Base-by-base conservation (phyloP, 2,329 filamentous ascomycete genomes). In the Phialophora verrucosa region DNA sequence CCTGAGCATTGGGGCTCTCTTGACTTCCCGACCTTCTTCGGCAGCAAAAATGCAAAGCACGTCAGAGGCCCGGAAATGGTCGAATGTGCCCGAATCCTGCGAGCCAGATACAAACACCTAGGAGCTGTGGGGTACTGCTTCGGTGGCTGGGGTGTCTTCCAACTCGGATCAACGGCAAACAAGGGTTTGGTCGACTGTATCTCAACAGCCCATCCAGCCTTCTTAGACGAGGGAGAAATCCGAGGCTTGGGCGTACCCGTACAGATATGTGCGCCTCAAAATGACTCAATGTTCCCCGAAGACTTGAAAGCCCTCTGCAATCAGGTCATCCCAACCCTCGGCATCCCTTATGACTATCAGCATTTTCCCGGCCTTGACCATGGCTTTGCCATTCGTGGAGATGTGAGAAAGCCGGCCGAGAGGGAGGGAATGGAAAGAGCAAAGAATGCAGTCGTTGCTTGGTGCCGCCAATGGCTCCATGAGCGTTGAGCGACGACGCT, bases 221-320 rank as follows among this genome's bases (percentile, higher is more conserved):
- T 78, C 50, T 64, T 84, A 27, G 79, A 75, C 0, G 77, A 81
- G 65, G 69, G 74, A 23, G 84, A 87, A 64, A 80, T 86, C 25
- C 77, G 82, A 14, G 76, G 72, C 0, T 72, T 84, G 1, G 12
- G 23, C 2, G 74, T 85, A 0, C 83, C 84, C 0, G 76, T 82
- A n/a, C 84, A 86, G 75, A 74, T 85, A 4, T 70, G 86, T 6
- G 82, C 83, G 1, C 83, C 84, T 0, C 83, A 87, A 74, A 56
- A 74, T 42, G 85, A 87, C 71, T 62, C 50, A 0, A 59, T 71
- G 23, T 85, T 77, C 70, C 76, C 79, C 1, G 59, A 73, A 0
- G 83, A 85, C 73, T 59, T 86, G 59, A 86, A 85, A 75, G 54
- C 63, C 51, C 74, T 80, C 71, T 75, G 77, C 0, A 79, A 82